A percentile compares a stretch with the other conserved stretches of the same genome.
Conservation (phyloP, 345 rosid genomes). For the Diplotaxis tenuifolia region DNA sequence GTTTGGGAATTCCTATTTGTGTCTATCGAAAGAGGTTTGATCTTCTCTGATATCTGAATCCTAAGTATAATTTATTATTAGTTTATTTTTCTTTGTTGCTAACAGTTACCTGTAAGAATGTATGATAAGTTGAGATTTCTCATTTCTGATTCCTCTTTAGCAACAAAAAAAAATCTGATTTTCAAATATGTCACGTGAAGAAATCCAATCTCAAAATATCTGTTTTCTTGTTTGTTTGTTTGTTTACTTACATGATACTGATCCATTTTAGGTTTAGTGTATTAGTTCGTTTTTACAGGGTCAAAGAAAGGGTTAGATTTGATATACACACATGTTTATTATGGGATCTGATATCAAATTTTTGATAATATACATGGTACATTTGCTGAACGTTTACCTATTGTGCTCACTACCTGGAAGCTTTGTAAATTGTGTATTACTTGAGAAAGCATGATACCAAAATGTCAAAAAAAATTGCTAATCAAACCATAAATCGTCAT, state of each 20-base stretch:
- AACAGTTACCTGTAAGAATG: neutral
- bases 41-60: constrained; percentile 12
- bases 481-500: too few relatives aligned
- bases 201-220: neutral
- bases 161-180: neutral
- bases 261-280: constrained; percentile 5
- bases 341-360: constrained; percentile 6
- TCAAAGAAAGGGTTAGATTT: neutral
- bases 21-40: constrained; percentile 32
- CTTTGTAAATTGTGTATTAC: too few relatives aligned
- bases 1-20: constrained; percentile 34
- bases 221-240: neutral
- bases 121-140: neutral
- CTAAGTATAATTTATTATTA: neutral
- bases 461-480: too few relatives aligned
- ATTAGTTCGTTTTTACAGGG: too few relatives aligned
- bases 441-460: too few relatives aligned
- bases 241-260: neutral
- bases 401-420: neutral
- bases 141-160: neutral
- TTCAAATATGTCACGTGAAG: constrained; percentile 4
- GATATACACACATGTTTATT: neutral
- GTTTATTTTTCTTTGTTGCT: neutral
- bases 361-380: neutral
- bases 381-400: neutral